Conservation (phyloP, 176 grass and related monocot species). For the Aegilops longissima region DNA sequence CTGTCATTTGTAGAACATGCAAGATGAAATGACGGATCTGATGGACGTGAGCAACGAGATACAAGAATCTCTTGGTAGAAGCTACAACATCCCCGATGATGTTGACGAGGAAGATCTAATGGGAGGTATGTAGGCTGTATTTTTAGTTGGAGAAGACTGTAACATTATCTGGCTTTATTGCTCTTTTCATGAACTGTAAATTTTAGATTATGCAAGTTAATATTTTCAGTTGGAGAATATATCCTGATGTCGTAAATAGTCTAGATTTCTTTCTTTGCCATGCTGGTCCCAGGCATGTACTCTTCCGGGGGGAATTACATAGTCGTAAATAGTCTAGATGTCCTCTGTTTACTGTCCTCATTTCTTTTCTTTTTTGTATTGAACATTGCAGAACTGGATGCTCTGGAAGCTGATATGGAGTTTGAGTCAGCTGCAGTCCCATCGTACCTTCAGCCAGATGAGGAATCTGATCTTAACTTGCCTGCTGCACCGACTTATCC, state of each 20-base stretch:
- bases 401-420: slow-evolving; percentile 90
- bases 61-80: slow-evolving; percentile 91
- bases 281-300: not conserved
- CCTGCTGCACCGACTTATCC: slow-evolving; percentile 66
- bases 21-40: slow-evolving; percentile 97
- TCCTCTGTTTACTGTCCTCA: not conserved
- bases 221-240: slow-evolving; percentile 8
- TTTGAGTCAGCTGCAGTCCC: slow-evolving; percentile 73
- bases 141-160: not conserved
- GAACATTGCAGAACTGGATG: slow-evolving; percentile 74
- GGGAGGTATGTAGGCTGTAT: slow-evolving; percentile 65
- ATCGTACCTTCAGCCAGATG: slow-evolving; percentile 88
- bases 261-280: not conserved
- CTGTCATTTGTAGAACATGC: slow-evolving; percentile 69
- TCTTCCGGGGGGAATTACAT: not conserved
- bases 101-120: slow-evolving; percentile 93
- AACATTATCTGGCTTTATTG: not conserved
- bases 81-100: slow-evolving; percentile 93
- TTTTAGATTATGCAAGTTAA: no score
- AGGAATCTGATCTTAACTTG: slow-evolving; percentile 68
- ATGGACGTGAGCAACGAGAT: slow-evolving; percentile 93
- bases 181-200: not conserved
- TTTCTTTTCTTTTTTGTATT: slow-evolving; percentile 5
- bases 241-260: not conserved
- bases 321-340: not conserved